Evolutionary conservation across 2,329 filamentous ascomycete species (phyloP).

Genomic region (Gnomoniopsis sp.): DNA sequence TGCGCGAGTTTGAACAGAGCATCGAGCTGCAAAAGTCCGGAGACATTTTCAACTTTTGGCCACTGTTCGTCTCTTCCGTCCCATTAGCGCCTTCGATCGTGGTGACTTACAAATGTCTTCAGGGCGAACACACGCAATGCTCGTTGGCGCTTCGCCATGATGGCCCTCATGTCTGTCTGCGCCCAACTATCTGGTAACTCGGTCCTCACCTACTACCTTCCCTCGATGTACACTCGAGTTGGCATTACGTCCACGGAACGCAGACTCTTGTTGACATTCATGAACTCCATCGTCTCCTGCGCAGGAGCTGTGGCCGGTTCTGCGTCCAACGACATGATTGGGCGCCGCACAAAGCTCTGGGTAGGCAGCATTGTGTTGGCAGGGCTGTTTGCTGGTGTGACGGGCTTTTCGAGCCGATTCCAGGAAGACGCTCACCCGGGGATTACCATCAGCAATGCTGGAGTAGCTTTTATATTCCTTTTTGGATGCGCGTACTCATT

Average conservation of each 20-base stretch:
- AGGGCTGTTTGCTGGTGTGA: slow-evolving; percentile 16
- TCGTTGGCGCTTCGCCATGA: slow-evolving; percentile 22
- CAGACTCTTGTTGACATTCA: slow-evolving; percentile 10
- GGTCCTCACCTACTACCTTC: slow-evolving; percentile 18
- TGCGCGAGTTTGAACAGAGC: slow-evolving; percentile 35
- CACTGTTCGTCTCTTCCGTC: slow-evolving; percentile 14
- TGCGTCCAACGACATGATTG: slow-evolving; percentile 28
- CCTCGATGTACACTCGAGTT: slow-evolving; percentile 18
- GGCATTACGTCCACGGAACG: slow-evolving; percentile 18
- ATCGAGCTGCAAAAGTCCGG: slow-evolving; percentile 28
- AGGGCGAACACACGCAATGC: slow-evolving; percentile 20
- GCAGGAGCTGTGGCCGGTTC: slow-evolving; percentile 26
- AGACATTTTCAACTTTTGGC: slow-evolving; percentile 26
- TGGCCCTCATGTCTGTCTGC: slow-evolving; percentile 11
- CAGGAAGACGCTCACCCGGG: slow-evolving; percentile 15
- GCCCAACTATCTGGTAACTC: slow-evolving; percentile 13
- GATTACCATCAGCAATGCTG: slow-evolving; percentile 11
- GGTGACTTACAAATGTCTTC: background rate
- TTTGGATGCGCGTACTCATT: slow-evolving; percentile 19
- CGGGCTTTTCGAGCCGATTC: slow-evolving; percentile 22
- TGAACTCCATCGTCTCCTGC: slow-evolving; percentile 17
- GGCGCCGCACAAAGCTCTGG: slow-evolving; percentile 22
- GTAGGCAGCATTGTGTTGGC: slow-evolving; percentile 17
- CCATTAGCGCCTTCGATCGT: background rate
- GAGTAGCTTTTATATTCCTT: slow-evolving; percentile 19